Conservation (phyloP, 495 filamentous ascomycete species). For the Apiosordaria backusii region DNA sequence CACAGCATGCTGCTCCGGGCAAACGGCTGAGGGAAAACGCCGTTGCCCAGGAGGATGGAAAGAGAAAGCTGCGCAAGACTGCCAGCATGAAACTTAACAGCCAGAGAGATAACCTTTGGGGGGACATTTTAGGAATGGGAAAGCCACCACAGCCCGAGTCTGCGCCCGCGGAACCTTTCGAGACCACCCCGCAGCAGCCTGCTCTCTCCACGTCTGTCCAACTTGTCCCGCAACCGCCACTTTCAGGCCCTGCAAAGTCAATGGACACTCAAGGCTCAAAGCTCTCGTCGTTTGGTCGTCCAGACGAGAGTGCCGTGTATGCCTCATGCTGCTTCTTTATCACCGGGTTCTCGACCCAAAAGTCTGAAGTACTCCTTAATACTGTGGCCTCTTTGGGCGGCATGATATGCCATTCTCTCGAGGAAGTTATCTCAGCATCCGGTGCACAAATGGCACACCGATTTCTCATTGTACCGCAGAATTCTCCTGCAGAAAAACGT, state of each 20-base stretch:
- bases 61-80: slow-evolving; percentile 72
- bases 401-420: slow-evolving; percentile 39
- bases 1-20: slow-evolving; percentile 35
- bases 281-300: slow-evolving; percentile 30
- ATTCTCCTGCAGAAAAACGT: slow-evolving; percentile 37
- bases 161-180: neutral
- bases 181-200: slow-evolving; percentile 12
- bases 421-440: slow-evolving; percentile 37
- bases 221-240: neutral
- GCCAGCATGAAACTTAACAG: slow-evolving; percentile 73
- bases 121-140: slow-evolving; percentile 64
- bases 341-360: slow-evolving; percentile 54
- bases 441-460: slow-evolving; percentile 31
- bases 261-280: slow-evolving; percentile 27
- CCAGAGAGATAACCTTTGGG: slow-evolving; percentile 82
- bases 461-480: slow-evolving; percentile 52
- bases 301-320: slow-evolving; percentile 42
- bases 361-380: slow-evolving; percentile 42
- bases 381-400: slow-evolving; percentile 47
- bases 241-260: slow-evolving; percentile 9
- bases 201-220: neutral
- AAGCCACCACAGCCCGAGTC: slow-evolving; percentile 16
- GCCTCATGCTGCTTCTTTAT: slow-evolving; percentile 58
- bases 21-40: slow-evolving; percentile 36
- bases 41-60: slow-evolving; percentile 40